Base-by-base conservation (phyloP, 2,329 filamentous ascomycete species). In the Calonectria hongkongensis region DNA sequence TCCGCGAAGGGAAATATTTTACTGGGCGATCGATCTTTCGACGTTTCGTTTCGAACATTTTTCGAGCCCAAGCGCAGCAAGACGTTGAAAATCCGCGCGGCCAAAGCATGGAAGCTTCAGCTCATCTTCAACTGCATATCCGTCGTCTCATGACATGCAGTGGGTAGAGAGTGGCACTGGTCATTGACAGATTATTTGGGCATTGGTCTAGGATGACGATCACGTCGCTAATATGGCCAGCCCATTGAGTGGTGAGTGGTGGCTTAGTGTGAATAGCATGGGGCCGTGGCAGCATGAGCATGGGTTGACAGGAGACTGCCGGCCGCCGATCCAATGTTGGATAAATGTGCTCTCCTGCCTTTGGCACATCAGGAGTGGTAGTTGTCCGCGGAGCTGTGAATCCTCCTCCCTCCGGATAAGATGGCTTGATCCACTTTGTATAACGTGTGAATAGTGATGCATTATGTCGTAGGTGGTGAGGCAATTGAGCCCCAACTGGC, bases 11-110 rank as follows among this genome's bases (percentile, higher is more conserved):
- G 69, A 62, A 56, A 56, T 50, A 27, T 30, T 16, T 43, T 21
- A 30, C 15, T 27, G 25, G 43, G 54, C 30, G 10, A 67, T 63
- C 63, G 63, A 56, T 50, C 66, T 63, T n/a, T 12, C 45, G 47
- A 66, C 63, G 28, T 56, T 62, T 36, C 54, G 51, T 54, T 63
- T 71, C 63, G 36, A 39, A 47, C 18, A 18, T 25, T 43, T 36
- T 25, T 33, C 27, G 33, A 25, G 54, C 54, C 21, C 21, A 30
- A 63, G 58, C 39, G 58, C 58, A 30, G 25, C 39, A 47, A 30
- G 58, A 63, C 41, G 58, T 63, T 47, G 41, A 47, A 60, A 63
- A 43, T 33, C 25, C 41, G 30, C 9, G 16, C 12, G 41, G 8
- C 28, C 41, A 21, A 63, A 63, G 58, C 41, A 60, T 60, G 33